Conservation (phyloP, 805 yeast species). For the Cyberlindnera amylophila region DNA sequence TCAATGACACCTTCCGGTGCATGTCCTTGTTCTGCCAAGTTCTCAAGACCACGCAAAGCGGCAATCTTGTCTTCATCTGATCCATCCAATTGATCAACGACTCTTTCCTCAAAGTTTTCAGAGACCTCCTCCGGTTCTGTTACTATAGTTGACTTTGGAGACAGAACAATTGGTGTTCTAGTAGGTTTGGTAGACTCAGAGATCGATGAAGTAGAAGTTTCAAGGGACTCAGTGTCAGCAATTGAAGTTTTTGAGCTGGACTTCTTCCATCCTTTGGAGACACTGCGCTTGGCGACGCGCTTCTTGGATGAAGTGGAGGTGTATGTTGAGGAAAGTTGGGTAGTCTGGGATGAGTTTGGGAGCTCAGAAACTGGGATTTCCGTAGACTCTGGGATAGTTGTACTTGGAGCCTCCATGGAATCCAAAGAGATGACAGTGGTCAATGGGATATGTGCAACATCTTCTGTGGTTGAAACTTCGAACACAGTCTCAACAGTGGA, state of each 20-base stretch:
- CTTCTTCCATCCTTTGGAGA: background rate
- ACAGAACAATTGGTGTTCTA: background rate
- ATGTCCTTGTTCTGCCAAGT: background rate
- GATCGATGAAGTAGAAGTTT: background rate
- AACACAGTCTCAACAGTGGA: background rate
- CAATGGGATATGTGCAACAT: too few species aligned
- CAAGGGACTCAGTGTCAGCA: background rate
- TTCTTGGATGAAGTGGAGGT: constrained; percentile 1
- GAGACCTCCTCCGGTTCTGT: background rate
- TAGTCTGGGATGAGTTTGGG: too few species aligned
- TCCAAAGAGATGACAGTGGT: too few species aligned
- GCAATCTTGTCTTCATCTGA: constrained; percentile 2
- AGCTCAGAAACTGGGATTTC: too few species aligned
- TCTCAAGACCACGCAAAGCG: constrained; percentile 6
- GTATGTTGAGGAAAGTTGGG: background rate
- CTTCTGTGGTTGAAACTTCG: background rate
- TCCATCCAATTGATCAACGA: background rate
- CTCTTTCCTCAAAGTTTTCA: constrained; percentile 1
- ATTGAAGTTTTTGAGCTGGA: background rate
- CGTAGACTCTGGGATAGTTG: too few species aligned
- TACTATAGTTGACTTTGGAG: background rate
- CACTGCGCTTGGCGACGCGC: constrained; percentile 1
- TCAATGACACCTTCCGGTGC: constrained; percentile 8
- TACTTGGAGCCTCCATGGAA: too few species aligned
- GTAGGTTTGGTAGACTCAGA: background rate